Evolutionary conservation across 2,329 filamentous ascomycete species (phyloP).

Genomic region (Diaporthe amygdali): DNA sequence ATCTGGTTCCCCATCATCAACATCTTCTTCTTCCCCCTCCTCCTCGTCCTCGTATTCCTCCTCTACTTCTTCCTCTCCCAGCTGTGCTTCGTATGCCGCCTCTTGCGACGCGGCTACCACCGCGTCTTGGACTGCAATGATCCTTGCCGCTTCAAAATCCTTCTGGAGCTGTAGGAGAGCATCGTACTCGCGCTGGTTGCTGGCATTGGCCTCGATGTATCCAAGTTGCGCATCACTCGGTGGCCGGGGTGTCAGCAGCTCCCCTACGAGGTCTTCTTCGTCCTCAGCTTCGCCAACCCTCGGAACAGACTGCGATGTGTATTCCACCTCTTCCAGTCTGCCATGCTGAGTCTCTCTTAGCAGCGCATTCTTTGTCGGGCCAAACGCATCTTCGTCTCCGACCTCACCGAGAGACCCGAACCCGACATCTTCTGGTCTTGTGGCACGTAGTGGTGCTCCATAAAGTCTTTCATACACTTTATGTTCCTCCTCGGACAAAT

Average conservation of each 20-base stretch:
- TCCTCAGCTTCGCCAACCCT: conserved; percentile 53
- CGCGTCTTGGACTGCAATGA: conserved; percentile 38
- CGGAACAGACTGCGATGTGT: conserved; percentile 42
- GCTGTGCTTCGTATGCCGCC: conserved; percentile 35
- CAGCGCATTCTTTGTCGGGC: conserved; percentile 48
- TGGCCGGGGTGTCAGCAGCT: conserved; percentile 22
- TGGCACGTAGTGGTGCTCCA: conserved; percentile 72
- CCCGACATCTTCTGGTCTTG: conserved; percentile 63
- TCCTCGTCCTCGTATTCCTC: conserved; percentile 41
- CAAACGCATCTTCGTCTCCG: conserved; percentile 28
- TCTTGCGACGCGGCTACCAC: conserved; percentile 15
- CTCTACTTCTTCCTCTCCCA: conserved; percentile 36
- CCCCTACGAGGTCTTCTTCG: conserved; percentile 23
- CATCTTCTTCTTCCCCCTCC: conserved; percentile 43
- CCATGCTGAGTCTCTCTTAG: conserved; percentile 62
- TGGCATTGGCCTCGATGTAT: conserved; percentile 55
- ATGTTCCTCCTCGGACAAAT: conserved; percentile 74
- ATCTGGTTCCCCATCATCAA: conserved; percentile 37
- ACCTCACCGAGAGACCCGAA: conserved; percentile 35
- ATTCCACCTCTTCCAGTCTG: conserved; percentile 65
- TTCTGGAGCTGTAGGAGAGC: conserved; percentile 60
- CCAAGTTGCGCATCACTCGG: conserved; percentile 42
- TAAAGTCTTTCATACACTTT: conserved; percentile 81
- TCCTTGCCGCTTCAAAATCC: conserved; percentile 57
- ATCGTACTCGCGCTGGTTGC: conserved; percentile 59